phyloP scores from a whole-genome alignment of 768 basidiomycete species.

The Leucocoprinus sp. region DNA sequence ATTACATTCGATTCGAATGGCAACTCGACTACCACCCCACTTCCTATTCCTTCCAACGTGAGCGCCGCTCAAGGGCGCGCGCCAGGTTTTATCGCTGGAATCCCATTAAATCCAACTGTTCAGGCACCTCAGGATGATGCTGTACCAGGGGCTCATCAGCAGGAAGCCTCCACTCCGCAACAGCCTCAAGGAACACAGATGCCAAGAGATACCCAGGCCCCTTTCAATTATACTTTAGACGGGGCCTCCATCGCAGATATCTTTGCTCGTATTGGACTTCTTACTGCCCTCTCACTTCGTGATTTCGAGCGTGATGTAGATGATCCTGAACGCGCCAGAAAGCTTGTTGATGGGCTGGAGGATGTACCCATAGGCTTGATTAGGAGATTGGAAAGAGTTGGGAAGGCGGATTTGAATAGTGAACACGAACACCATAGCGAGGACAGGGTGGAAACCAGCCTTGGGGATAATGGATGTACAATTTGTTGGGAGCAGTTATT shows the following conservation, averaged over 20 bases:
- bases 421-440: slow-evolving; percentile 22
- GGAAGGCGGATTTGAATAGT: slow-evolving; percentile 29
- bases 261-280: slow-evolving; percentile 13
- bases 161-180: slow-evolving; percentile 5
- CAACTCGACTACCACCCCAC: not conserved
- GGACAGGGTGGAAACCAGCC: slow-evolving; percentile 20
- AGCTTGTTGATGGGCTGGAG: slow-evolving; percentile 55
- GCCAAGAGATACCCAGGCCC: not conserved
- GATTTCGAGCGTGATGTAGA: slow-evolving; percentile 35
- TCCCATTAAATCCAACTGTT: not conserved
- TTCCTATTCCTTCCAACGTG: not conserved
- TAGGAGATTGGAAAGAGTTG: slow-evolving; percentile 49
- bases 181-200: not conserved
- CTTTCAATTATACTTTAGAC: not conserved
- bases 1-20: slow-evolving; percentile 12
- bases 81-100: not conserved
- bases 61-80: not conserved
- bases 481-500: slow-evolving; percentile 71
- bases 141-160: not conserved
- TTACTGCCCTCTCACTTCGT: slow-evolving; percentile 15
- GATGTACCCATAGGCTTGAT: slow-evolving; percentile 61
- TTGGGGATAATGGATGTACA: slow-evolving; percentile 48
- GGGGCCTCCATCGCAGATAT: slow-evolving; percentile 8
- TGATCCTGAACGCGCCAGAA: slow-evolving; percentile 60
- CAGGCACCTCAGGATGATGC: not conserved